Conservation (phyloP, 1,139 yeast genomes). For the Geotrichum australiense region DNA sequence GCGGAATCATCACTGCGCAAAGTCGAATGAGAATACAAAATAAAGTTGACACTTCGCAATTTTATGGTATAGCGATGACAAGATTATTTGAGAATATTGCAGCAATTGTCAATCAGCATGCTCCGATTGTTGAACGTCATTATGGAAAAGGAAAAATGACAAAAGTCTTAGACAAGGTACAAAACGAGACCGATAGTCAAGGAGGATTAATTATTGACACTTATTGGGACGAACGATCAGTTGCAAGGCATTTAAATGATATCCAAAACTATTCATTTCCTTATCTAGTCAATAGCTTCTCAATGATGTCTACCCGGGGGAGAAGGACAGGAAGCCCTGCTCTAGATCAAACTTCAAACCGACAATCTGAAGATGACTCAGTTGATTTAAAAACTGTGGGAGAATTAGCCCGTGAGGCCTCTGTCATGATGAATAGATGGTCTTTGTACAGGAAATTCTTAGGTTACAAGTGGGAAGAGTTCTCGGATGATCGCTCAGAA, state of each 20-base stretch:
- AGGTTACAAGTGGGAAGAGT: slow-evolving; percentile 55
- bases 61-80: slow-evolving; percentile 63
- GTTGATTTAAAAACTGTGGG: slow-evolving; percentile 50
- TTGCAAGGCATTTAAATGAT: slow-evolving; percentile 51
- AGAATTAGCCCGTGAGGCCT: slow-evolving; percentile 55
- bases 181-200: slow-evolving; percentile 84
- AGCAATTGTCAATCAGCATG: slow-evolving; percentile 77
- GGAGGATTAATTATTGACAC: slow-evolving; percentile 84
- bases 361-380: slow-evolving; percentile 30
- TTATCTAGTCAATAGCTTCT: slow-evolving; percentile 33
- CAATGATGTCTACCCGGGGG: slow-evolving; percentile 17
- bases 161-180: slow-evolving; percentile 64
- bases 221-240: slow-evolving; percentile 64
- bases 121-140: slow-evolving; percentile 63
- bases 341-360: slow-evolving; percentile 19
- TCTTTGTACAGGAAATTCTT: slow-evolving; percentile 71
- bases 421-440: slow-evolving; percentile 82
- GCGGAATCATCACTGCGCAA: slow-evolving; percentile 76
- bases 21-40: slow-evolving; percentile 52
- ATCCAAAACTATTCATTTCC: slow-evolving; percentile 50
- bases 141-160: slow-evolving; percentile 64
- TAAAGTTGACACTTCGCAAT: slow-evolving; percentile 31
- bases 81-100: slow-evolving; percentile 82
- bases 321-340: slow-evolving; percentile 26
- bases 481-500: slow-evolving; percentile 18